phyloP scores from a whole-genome alignment of 768 basidiomycete genomes.

The Suillus lakei region DNA sequence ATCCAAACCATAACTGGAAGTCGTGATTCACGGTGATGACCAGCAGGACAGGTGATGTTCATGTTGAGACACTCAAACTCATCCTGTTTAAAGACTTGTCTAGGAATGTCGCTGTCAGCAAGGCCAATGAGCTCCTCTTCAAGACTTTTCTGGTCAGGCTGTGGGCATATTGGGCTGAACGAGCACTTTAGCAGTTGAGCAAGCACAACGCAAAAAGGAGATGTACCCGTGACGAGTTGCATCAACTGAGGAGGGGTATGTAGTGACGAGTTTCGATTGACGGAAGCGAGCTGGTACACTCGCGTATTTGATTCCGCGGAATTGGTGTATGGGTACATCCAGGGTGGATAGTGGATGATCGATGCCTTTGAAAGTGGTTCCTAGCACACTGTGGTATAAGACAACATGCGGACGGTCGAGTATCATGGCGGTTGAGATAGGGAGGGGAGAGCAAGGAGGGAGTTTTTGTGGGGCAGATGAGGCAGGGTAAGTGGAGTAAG shows the following conservation, averaged over 20 bases:
- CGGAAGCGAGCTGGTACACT: slow-evolving; percentile 75
- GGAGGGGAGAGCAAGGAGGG: background rate
- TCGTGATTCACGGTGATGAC: slow-evolving; percentile 53
- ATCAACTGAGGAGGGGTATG: slow-evolving; percentile 62
- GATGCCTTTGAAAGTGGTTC: slow-evolving; percentile 69
- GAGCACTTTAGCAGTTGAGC: slow-evolving; percentile 12
- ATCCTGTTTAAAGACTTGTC: slow-evolving; percentile 61
- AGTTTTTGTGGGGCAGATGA: background rate
- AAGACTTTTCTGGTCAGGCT: slow-evolving; percentile 49
- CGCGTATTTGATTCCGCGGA: slow-evolving; percentile 80
- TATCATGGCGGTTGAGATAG: slow-evolving; percentile 30
- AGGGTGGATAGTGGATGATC: slow-evolving; percentile 63
- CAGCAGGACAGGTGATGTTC: slow-evolving; percentile 78
- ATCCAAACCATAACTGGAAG: slow-evolving; percentile 85
- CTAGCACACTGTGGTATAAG: slow-evolving; percentile 58
- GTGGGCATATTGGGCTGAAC: slow-evolving; percentile 76
- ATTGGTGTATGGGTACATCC: slow-evolving; percentile 66
- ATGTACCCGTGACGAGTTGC: slow-evolving; percentile 71
- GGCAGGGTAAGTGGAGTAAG: slow-evolving; percentile 2
- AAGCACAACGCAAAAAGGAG: slow-evolving; percentile 5
- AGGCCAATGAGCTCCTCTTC: slow-evolving; percentile 71
- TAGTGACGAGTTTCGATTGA: slow-evolving; percentile 64
- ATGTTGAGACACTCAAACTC: slow-evolving; percentile 84
- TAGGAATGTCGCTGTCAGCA: slow-evolving; percentile 53
- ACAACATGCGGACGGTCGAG: slow-evolving; percentile 29